phyloP scores from a whole-genome alignment of 495 filamentous ascomycete genomes.

The Cetradonia linearis region DNA sequence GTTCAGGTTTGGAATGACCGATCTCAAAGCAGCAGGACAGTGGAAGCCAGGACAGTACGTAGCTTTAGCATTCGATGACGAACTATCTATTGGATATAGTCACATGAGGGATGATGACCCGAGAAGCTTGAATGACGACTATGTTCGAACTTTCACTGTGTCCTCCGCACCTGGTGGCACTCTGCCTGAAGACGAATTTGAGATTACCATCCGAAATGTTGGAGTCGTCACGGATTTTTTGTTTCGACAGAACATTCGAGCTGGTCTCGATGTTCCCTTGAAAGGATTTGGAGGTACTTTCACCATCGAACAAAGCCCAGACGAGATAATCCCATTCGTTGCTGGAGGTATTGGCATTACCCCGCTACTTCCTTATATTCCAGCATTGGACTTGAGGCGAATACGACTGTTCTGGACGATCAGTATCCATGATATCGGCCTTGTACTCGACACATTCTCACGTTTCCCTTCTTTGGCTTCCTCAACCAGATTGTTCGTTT shows the following conservation, averaged over 20 bases:
- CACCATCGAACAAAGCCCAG: slow-evolving; percentile 32
- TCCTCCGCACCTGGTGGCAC: slow-evolving; percentile 43
- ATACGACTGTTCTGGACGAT: slow-evolving; percentile 59
- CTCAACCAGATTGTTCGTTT: slow-evolving; percentile 51
- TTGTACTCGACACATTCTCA: slow-evolving; percentile 51
- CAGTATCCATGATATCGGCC: slow-evolving; percentile 46
- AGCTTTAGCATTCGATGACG: slow-evolving; percentile 55
- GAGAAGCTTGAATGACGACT: slow-evolving; percentile 70
- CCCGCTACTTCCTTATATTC: slow-evolving; percentile 56
- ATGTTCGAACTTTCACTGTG: slow-evolving; percentile 69
- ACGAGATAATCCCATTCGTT: slow-evolving; percentile 42
- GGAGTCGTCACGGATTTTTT: slow-evolving; percentile 58
- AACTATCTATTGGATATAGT: slow-evolving; percentile 59
- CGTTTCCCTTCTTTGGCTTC: slow-evolving; percentile 40
- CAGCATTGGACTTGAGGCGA: slow-evolving; percentile 33
- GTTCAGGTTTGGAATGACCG: slow-evolving; percentile 50
- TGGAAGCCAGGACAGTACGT: slow-evolving; percentile 67
- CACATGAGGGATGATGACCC: slow-evolving; percentile 79
- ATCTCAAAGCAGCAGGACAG: slow-evolving; percentile 31
- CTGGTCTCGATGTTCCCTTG: slow-evolving; percentile 51
- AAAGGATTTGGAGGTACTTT: slow-evolving; percentile 67
- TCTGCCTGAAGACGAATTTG: slow-evolving; percentile 42
- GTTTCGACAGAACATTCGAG: slow-evolving; percentile 43
- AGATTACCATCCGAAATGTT: slow-evolving; percentile 59
- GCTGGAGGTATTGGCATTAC: slow-evolving; percentile 77